Evolutionary conservation across 805 yeast genomes (phyloP), one percentile per base, ranked within the genome.

Genomic region (Starmerella floris): DNA sequence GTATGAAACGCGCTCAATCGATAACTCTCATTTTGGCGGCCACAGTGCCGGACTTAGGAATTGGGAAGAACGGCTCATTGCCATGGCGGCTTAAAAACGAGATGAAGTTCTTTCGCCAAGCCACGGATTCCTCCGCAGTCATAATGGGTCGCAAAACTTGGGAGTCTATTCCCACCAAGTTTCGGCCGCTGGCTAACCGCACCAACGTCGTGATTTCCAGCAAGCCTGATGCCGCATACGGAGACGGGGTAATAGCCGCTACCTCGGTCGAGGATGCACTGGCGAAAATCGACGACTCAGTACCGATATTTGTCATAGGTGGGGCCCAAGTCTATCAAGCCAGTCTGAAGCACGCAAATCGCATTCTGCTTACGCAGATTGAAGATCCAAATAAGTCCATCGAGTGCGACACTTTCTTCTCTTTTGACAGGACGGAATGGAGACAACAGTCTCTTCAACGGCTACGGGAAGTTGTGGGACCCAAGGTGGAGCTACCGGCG

Each of bases 81-180:
- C 97, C 98, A 3, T 91, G 98, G 98, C 68, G 79, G 37, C 67
- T 91, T 23, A 69, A 75, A 42, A 69, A 77, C 40, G 98, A 91
- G 59, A 83, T 91, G 80, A 74, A 76, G 56, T 91, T 77, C 57
- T 91, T 91, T 65, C 71, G 73, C 48, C 73, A 74, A 44, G 78
- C 83, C 15, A 91, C 98, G 0, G 57, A 55, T 21, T 58, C 62
- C n/a, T 44, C 45, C 11, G 48, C 57, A 22, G 97, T 91, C 13
- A 69, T 91, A 3, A 91, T 91, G 98, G 98, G 98, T 13, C 70
- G 96, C 45, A 81, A 77, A 56, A 88, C 97, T 2, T 91, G 96
- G 94, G 91, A 85, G 26, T 82, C 94, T 6, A 87, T 91, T 26
- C 97, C 98, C 0, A 48, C 62, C 1, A 77, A 71, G 57, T 91